phyloP scores from a whole-genome alignment of 148 eudicot species.

The Linanthus parryae region DNA sequence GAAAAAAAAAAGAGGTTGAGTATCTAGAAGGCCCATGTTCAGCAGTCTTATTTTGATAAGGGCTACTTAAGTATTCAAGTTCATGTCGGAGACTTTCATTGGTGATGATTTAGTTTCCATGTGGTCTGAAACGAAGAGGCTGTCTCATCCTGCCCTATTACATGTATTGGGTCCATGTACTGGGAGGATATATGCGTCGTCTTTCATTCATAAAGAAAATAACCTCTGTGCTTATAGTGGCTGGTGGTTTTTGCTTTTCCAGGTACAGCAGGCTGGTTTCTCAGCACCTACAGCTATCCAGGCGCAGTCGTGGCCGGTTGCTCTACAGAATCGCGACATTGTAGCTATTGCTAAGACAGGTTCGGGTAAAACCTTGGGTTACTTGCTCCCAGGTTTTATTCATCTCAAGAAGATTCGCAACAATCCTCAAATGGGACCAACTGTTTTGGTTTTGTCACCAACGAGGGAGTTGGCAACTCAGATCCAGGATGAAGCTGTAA shows the following conservation, averaged over 20 bases:
- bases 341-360: conserved; percentile 95
- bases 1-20: conserved; percentile 16
- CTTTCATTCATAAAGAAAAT: too few species aligned
- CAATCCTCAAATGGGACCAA: conserved; percentile 78
- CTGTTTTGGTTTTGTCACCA: conserved; percentile 85
- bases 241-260: conserved; percentile 39
- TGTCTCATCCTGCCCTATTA: too few species aligned
- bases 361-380: conserved; percentile 87
- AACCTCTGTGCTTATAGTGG: conserved; percentile 24
- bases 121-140: too few species aligned
- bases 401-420: conserved; percentile 63
- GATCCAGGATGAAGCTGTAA: conserved; percentile 88
- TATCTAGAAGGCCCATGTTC: too few species aligned
- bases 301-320: conserved; percentile 96
- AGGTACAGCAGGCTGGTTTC: conserved; percentile 80
- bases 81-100: too few species aligned
- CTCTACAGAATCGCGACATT: conserved; percentile 68
- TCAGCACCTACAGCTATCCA: conserved; percentile 86
- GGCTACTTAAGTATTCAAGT: too few species aligned
- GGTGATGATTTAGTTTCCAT: too few species aligned
- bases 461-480: conserved; percentile 96
- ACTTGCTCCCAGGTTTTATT: conserved; percentile 74
- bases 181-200: too few species aligned
- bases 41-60: too few species aligned
- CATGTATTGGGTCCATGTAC: too few species aligned